Percentiles rank a stretch among this genome's conserved stretches.
Evolutionary conservation across 2,329 filamentous ascomycete species (phyloP).

Genomic region (Ploettnerulaceae sp.): DNA sequence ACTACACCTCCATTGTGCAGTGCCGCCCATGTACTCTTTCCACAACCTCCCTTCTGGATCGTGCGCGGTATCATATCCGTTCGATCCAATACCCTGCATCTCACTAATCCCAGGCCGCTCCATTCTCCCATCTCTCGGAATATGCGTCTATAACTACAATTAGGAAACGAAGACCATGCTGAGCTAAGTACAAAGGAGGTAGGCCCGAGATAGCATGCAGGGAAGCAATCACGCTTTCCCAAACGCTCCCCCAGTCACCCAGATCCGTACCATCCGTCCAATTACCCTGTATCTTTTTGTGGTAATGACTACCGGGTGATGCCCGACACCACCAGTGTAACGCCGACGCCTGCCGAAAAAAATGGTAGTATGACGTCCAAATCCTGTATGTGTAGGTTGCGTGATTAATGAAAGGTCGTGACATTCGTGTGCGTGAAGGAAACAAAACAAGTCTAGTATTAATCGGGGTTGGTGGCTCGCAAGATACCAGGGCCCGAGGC

Average conservation of each 20-base stretch:
- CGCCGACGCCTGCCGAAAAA: conserved; percentile 21
- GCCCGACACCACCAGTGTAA: conserved; percentile 13
- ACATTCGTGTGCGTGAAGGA: conserved; percentile 23
- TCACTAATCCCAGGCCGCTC: no score
- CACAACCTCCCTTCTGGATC: no score
- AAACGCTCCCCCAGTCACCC: not conserved
- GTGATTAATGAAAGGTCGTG: conserved; percentile 22
- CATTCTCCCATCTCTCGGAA: not conserved
- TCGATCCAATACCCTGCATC: not conserved
- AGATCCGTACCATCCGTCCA: not conserved
- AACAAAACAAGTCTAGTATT: conserved; percentile 11
- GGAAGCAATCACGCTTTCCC: no score
- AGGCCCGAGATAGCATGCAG: no score
- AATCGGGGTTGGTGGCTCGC: conserved; percentile 58
- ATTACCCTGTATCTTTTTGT: conserved; percentile 7
- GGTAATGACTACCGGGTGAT: conserved; percentile 11
- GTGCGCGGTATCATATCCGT: no score
- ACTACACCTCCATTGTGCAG: not conserved
- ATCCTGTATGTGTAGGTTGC: conserved; percentile 23
- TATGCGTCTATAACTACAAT: conserved; percentile 10
- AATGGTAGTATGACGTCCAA: conserved; percentile 20
- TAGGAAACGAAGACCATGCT: conserved; percentile 4
- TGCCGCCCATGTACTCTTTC: not conserved
- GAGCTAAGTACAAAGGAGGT: conserved; percentile 2
- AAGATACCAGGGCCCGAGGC: conserved; percentile 45